Evolutionary conservation across 2,329 filamentous ascomycete species (phyloP), one percentile per base, ranked within the genome.

Genomic region (Colletotrichum tropicale): DNA sequence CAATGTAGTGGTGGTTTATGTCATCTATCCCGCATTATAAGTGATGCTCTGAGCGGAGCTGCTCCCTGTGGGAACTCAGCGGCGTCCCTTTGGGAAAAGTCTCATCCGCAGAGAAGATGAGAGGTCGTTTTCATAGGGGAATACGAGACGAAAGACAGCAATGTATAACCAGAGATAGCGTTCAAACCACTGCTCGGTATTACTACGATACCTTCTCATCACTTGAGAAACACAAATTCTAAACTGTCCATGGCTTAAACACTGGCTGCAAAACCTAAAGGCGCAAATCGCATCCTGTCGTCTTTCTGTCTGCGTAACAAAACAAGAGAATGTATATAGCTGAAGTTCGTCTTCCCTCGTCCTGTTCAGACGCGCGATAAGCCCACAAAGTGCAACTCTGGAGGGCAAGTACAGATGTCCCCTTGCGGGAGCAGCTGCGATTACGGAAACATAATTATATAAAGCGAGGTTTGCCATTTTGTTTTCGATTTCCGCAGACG

Each of bases 381-480:
- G 43, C 6, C 10, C 43, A 48, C 10, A 5, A 21, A 2, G 4
- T 48, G 43, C 2, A 21, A n/a, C 3, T 13, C 3, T 12, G 10
- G 0, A 48, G 0, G 3, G 6, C 10, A 48, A 48, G n/a, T 4
- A 1, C 43, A 5, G n/a, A n/a, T 21, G 3, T 21, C 3, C 10
- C 6, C 34, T 16, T 48, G 10, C 4, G 10, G 43, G 6, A 13
- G 1, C 43, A 21, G n/a, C 43, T 48, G 6, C n/a, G 2, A 8
- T n/a, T 48, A 13, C n/a, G 10, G n/a, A n/a, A 48, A 6, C 6
- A 5, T 48, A 5, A 21, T 21, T 21, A 21, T 7, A 48, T 48
- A 21, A n/a, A 13, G 2, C 4, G 3, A 13, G 2, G 10, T 8
- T 21, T 10, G 1, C 43, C 2, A 21, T 21, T 48, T 21, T 8